phyloP scores from a whole-genome alignment of 495 filamentous ascomycete genomes.

The Cryomyces minteri region DNA sequence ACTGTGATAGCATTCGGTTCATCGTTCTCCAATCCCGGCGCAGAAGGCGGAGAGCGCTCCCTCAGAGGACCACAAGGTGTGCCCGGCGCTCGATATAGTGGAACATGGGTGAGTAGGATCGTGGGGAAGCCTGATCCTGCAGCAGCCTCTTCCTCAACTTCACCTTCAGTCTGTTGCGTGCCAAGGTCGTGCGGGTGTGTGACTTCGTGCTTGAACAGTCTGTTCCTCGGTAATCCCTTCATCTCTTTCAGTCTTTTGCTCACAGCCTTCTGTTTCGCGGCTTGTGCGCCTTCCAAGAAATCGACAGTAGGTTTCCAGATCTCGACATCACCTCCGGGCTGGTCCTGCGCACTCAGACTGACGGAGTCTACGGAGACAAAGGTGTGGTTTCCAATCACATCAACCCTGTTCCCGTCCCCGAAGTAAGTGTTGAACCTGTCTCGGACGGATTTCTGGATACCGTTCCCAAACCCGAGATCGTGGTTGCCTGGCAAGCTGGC shows the following conservation, averaged over 20 bases:
- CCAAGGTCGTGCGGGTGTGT: conserved; percentile 7
- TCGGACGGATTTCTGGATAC: conserved; percentile 60
- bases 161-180: not conserved
- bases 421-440: conserved; percentile 78
- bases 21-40: conserved; percentile 33
- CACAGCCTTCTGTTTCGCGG: conserved; percentile 28
- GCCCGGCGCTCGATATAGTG: conserved; percentile 59
- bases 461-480: conserved; percentile 81
- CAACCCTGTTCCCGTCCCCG: conserved; percentile 70
- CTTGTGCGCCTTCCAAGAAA: conserved; percentile 49
- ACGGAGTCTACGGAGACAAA: conserved; percentile 83
- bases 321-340: conserved; percentile 18
- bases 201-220: conserved; percentile 13
- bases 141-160: conserved; percentile 1
- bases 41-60: conserved; percentile 59
- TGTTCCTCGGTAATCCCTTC: conserved; percentile 16
- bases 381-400: conserved; percentile 86
- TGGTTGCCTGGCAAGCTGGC: conserved; percentile 86
- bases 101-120: conserved; percentile 77
- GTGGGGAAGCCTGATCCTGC: conserved; percentile 38
- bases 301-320: conserved; percentile 62
- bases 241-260: conserved; percentile 33
- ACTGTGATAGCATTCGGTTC: conserved; percentile 55
- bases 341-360: conserved; percentile 58
- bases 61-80: conserved; percentile 85